Base-by-base conservation (phyloP, 306 rosid genomes). In the Quercus wislizeni region DNA sequence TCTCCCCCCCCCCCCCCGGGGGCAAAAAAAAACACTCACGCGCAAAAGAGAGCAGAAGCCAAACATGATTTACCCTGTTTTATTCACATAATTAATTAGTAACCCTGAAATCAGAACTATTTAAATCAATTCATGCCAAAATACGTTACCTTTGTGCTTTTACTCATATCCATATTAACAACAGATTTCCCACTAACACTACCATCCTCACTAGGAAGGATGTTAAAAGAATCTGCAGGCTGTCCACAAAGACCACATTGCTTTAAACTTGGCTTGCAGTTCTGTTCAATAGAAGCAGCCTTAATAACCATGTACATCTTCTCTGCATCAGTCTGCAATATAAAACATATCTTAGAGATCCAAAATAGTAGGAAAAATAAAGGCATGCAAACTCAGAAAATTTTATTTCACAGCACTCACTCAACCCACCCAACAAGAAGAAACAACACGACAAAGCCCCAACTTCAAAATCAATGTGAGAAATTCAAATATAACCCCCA, bases 301-400 rank as follows among this genome's bases (percentile, higher is more conserved):
- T 71, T 84, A 43, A 95, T 71, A 58, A 87, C 79, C 87, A 82
- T 87, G 82, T 81, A 87, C 95, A 89, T 71, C 85, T 82, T 89
- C 86, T 87, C 93, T 46, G 97, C 97, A 81, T 95, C 92, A 33
- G 77, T 85, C 99, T 95, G 85, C 77, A 71, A 81, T n/a, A 19
- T 30, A 35, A 13, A 73, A 74, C 74, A 69, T 9, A 65, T 64
- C 17, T 69, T 68, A n/a, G 55, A 76, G 63, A 62, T 57, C 28
- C 30, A 49, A 49, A 72, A 78, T 0, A 51, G 31, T 17, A 55
- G 69, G 56, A 54, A 21, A 69, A 18, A 55, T 3, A 18, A 73
- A 38, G 17, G 20, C 65, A 64, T 38, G 31, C 23, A 64, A 31
- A 64, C 54, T 49, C 54, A 49, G 54, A 6, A 64, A 14, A 9